Evolutionary conservation across 805 yeast species (phyloP), one percentile per base, ranked within the genome.

Genomic region (Teunomyces tritomae): DNA sequence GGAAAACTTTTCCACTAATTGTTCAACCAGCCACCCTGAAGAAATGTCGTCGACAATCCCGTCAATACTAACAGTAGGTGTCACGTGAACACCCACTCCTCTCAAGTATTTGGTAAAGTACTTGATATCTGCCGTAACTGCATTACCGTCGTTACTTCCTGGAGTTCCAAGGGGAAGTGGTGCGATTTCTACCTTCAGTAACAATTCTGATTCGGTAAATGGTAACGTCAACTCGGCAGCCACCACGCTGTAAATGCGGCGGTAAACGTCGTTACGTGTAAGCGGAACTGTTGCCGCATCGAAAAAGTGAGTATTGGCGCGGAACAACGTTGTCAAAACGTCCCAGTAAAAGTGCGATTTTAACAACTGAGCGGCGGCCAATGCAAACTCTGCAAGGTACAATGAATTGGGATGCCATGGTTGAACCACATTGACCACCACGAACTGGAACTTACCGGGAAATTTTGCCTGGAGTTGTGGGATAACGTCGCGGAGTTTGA

Each of bases 351-450:
- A 39, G 30, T 49, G 46, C 49, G 34, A 32, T 17, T 7, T 14
- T 1, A 16, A 14, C 62, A 85, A 81, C 43, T 77, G 70, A n/a
- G 86, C 87, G 28, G 84, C 83, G 0, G 84, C 90, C 24, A 89
- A 63, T 0, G 86, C 76, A 36, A 86, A 85, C 59, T 89, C 96
- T 61, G 85, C 85, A 34, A 82, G 70, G 32, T 80, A 65, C 4
- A 80, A 77, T 1, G 92, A 84, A 47, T 82, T 80, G 39, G 91
- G 84, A 63, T 89, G 96, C 96, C 96, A 89, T 54, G 95, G 94
- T 70, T 89, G 96, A n/a, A 86, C 74, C 35, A 84, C 89, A 58
- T 87, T 85, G 51, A 83, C 77, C 63, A 85, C 80, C 8, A 82
- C 78, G 51, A 87, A 76, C 54, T 80, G 79, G 56, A 84, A 79